Evolutionary conservation across 2,329 filamentous ascomycete genomes (phyloP).

Genomic region (Exophiala sideris): DNA sequence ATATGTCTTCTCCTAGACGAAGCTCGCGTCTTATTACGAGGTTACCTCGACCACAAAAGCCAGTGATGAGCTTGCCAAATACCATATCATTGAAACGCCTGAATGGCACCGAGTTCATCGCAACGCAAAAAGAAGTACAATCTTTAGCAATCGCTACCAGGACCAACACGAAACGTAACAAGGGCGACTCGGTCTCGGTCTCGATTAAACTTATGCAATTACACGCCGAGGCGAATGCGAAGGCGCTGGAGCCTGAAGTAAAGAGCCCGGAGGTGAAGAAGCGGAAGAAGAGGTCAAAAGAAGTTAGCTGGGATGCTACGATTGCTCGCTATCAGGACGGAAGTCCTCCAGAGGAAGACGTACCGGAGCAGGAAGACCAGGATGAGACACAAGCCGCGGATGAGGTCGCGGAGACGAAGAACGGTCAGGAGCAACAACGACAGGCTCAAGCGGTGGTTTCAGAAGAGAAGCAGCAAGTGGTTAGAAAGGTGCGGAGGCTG

Average conservation of each 20-base stretch:
- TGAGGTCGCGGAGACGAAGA: not conserved
- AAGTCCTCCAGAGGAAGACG: not conserved
- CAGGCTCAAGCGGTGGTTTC: not conserved
- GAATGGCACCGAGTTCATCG: conserved; percentile 46
- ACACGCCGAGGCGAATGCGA: conserved; percentile 17
- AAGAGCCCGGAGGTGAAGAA: not conserved
- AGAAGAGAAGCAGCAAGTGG: conserved; percentile 5
- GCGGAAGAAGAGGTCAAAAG: conserved; percentile 4
- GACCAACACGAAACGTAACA: conserved; percentile 43
- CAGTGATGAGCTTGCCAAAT: conserved; percentile 31
- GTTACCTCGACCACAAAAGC: conserved; percentile 28
- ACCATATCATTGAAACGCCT: conserved; percentile 42
- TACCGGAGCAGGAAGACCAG: conserved; percentile 1
- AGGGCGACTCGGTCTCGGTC: conserved; percentile 33
- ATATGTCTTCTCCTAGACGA: conserved; percentile 31
- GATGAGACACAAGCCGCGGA: not conserved
- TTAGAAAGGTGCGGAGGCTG: conserved; percentile 22
- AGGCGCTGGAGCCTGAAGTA: not conserved
- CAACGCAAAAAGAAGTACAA: conserved; percentile 41
- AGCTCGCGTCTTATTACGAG: conserved; percentile 34
- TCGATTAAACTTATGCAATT: conserved; percentile 23
- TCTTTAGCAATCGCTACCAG: conserved; percentile 41
- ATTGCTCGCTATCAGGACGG: conserved; percentile 12
- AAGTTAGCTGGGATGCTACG: conserved; percentile 11
- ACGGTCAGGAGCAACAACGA: not conserved